Base-by-base conservation (phyloP, 129 eudicot species). In the Helichrysum umbraculigerum region DNA sequence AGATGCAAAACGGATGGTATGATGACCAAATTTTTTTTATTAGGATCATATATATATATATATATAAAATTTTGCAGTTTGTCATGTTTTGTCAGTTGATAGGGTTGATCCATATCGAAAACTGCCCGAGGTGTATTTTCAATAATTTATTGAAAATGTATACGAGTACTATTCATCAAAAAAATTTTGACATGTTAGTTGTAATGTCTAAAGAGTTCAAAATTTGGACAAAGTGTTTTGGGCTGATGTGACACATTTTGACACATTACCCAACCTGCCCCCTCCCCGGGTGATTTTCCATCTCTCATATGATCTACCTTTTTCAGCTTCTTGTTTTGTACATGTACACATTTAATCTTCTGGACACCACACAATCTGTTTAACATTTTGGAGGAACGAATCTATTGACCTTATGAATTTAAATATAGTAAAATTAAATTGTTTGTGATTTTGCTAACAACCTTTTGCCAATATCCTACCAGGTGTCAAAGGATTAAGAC, bases 401-500 rank as follows among this genome's bases (percentile, higher is more conserved):
- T 41, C 57, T 20, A 11, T 42, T 68, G 58, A 42, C 73, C 20
- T 41, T 35, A 5, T 47, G 17, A 12, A 28, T 11, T 21, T 44
- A 17, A 3, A 28, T 37, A n/a, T 37, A 34, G 33, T 58, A 35
- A 35, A 57, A 32, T 10, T 12, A 33, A 29, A 17, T 10, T 32
- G 4, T 7, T 11, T 42, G 62, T 60, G 41, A 59, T 61, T 4
- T 32, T 35, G 72, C 68, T 66, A 29, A 76, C 33, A 41, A 9
- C 17, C 54, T 37, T 66, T 56, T 52, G 72, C 51, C 2, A 6
- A 75, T 47, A 16, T 28, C 57, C 6, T 58, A 11, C 39, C 90
- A 95, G 99, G 99, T 91, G 99, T 77, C 99, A 91, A 85, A 86
- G 97, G 81, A 86, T 95, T 76, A 95, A 95, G 90, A 81, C 86